These are phyloP conservation scores for Ceratocystis albifundus DNA, from an alignment of 2,329 filamentous ascomycete genomes.

Conservation along the genomic window DNA sequence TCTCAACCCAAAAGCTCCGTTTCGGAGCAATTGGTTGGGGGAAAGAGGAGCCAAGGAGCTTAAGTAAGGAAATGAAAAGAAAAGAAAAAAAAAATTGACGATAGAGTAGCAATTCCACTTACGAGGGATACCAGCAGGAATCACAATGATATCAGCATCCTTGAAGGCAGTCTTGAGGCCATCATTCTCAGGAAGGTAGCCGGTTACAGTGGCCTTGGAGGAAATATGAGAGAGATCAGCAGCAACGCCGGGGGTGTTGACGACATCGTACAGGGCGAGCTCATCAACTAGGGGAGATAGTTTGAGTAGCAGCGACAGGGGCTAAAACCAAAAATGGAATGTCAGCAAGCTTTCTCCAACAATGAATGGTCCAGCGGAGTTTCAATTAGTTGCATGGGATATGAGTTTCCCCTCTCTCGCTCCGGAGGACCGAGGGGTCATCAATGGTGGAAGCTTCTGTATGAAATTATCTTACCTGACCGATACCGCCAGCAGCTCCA, in stretches of 20 bases:
- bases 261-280: conserved; percentile 96
- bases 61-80: background rate
- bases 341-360: conserved; percentile 23
- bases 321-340: conserved; percentile 41
- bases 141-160: conserved; percentile 89
- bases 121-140: conserved; percentile 97
- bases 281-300: conserved; percentile 76
- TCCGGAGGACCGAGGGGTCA: conserved; percentile 5
- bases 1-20: conserved; percentile 5
- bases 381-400: conserved; percentile 2
- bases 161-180: conserved; percentile 82
- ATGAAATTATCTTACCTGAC: conserved; percentile 55
- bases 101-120: conserved; percentile 33
- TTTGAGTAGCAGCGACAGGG: conserved; percentile 93
- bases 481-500: conserved; percentile 96
- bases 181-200: conserved; percentile 76
- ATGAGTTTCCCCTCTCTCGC: background rate
- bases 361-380: conserved; percentile 11
- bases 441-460: background rate
- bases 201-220: conserved; percentile 71
- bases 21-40: conserved; percentile 16
- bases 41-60: conserved; percentile 8
- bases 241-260: conserved; percentile 94
- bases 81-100: background rate
- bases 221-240: conserved; percentile 97